phyloP scores from a whole-genome alignment of 441 rosid species.

The Euphorbia celastroides region DNA sequence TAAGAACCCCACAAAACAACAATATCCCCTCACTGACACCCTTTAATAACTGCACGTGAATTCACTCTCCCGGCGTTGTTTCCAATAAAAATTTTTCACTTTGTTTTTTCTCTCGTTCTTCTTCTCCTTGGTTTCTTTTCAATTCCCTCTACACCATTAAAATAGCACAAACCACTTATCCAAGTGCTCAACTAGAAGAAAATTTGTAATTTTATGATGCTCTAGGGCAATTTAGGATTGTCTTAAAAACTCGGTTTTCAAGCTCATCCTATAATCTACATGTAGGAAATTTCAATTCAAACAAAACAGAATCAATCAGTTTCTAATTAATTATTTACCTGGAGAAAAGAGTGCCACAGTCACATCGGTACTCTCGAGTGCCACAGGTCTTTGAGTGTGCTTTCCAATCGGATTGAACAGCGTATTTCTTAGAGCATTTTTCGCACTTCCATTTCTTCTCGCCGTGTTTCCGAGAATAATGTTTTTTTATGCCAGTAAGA shows the following conservation, averaged over 20 bases:
- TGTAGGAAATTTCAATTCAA: too few relatives aligned
- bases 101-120: too few relatives aligned
- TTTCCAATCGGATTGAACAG: conserved; percentile 97
- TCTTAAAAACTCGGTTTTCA: too few relatives aligned
- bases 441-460: conserved; percentile 95
- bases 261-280: too few relatives aligned
- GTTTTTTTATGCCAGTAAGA: conserved; percentile 94
- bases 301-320: too few relatives aligned
- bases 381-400: conserved; percentile 95
- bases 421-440: conserved; percentile 80
- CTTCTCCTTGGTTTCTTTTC: conserved; percentile 9
- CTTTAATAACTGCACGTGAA: conserved; percentile 55
- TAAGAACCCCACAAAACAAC: conserved; percentile 23
- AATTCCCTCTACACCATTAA: conserved; percentile 13
- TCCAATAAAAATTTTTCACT: not conserved
- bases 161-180: not conserved
- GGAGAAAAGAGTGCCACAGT: conserved; percentile 90
- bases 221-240: too few relatives aligned
- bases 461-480: conserved; percentile 84
- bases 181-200: conserved; percentile 63
- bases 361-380: conserved; percentile 84
- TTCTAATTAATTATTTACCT: conserved; percentile 47
- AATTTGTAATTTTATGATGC: conserved; percentile 7
- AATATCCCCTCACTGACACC: conserved; percentile 24
- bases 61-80: conserved; percentile 3